A percentile compares a stretch with the other conserved stretches of the same genome.
Conservation (phyloP, 352 stramenopile species). For the Globisporangium heterothallicum region DNA sequence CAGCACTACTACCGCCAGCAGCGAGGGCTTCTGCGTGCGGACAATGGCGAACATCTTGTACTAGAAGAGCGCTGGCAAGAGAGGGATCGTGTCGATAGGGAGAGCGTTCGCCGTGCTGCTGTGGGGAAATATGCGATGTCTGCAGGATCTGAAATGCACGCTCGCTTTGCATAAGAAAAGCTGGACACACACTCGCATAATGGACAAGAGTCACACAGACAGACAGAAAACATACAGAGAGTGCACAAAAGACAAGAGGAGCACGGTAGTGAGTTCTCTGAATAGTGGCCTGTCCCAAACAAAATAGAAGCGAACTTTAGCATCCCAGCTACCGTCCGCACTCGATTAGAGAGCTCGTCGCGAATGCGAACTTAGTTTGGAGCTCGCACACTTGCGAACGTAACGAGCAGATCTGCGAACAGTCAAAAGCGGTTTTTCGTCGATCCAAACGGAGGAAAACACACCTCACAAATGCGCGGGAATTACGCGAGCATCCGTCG, state of each 20-base stretch:
- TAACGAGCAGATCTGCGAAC: no score
- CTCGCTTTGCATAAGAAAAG: no score
- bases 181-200: slow-evolving; percentile 4
- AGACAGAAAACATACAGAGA: background rate
- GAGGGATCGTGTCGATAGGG: no score
- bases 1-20: slow-evolving; percentile 14
- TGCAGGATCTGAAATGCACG: slow-evolving; percentile 3
- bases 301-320: slow-evolving; percentile 2
- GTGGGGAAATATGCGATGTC: no score
- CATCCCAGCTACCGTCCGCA: background rate
- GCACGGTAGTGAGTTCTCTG: background rate
- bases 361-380: background rate
- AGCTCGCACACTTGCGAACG: background rate
- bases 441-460: background rate
- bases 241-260: background rate
- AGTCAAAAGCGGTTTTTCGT: slow-evolving; percentile 1
- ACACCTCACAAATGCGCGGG: slow-evolving; percentile 34
- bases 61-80: background rate
- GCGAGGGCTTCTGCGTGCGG: slow-evolving; percentile 6
- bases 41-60: no score
- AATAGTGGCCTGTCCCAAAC: no score
- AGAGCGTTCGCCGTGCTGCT: background rate
- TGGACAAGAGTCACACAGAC: slow-evolving; percentile 18
- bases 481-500: slow-evolving; percentile 34
- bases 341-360: background rate